These are phyloP conservation scores for Trichoderma koningii DNA, from an alignment of 2,329 filamentous ascomycete genomes.

Conservation along the genomic window DNA sequence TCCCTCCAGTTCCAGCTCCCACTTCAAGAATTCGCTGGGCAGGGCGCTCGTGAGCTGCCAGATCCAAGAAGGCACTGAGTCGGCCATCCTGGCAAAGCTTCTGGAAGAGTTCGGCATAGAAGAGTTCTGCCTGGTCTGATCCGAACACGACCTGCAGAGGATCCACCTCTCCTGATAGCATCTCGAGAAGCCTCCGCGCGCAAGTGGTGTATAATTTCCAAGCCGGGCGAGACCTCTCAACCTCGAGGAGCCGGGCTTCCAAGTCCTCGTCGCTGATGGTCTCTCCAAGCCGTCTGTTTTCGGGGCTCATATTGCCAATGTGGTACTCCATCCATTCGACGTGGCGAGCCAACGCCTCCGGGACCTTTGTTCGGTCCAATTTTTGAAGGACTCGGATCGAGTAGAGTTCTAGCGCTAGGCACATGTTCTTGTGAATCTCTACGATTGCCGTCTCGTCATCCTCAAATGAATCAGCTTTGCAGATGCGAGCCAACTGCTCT, in stretches of 20 bases:
- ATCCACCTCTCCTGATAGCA: slow-evolving; percentile 40
- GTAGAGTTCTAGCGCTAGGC: background rate
- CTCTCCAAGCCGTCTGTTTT: background rate
- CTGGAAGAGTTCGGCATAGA: slow-evolving; percentile 41
- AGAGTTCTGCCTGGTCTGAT: slow-evolving; percentile 37
- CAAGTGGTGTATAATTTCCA: background rate
- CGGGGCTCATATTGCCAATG: background rate
- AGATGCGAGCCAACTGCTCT: slow-evolving; percentile 34
- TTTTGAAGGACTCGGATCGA: background rate
- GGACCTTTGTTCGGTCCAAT: background rate
- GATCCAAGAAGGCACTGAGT: background rate
- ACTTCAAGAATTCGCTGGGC: slow-evolving; percentile 44
- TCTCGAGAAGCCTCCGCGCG: slow-evolving; percentile 33
- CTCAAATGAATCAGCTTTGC: slow-evolving; percentile 30
- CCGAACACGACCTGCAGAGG: slow-evolving; percentile 44
- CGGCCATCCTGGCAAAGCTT: slow-evolving; percentile 29
- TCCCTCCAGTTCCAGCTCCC: slow-evolving; percentile 44
- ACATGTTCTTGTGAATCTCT: background rate
- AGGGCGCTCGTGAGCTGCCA: slow-evolving; percentile 39
- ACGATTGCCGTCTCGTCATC: slow-evolving; percentile 32
- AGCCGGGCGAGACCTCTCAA: background rate
- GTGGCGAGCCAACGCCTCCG: background rate
- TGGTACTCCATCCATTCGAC: slow-evolving; percentile 17
- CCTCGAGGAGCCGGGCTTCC: background rate
- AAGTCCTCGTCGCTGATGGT: slow-evolving; percentile 2